Evolutionary conservation across 495 filamentous ascomycete genomes (phyloP).

Genomic region (Trichocladium antarcticum): DNA sequence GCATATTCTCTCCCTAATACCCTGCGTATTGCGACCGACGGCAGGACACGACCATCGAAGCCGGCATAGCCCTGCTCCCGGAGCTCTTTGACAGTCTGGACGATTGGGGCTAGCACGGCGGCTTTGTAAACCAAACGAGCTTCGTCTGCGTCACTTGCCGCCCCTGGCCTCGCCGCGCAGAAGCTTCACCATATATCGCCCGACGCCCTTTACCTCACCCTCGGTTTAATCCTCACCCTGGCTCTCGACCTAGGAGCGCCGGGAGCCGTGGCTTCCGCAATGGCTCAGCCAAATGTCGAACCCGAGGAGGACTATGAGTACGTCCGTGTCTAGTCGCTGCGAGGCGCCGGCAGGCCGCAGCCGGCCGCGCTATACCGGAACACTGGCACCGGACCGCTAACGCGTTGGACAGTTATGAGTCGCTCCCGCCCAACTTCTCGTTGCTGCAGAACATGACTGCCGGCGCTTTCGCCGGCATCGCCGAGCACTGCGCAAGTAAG

Average conservation of each 20-base stretch:
- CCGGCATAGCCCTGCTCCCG: neutral
- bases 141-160: slow-evolving; percentile 11
- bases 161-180: slow-evolving; percentile 4
- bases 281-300: slow-evolving; percentile 48
- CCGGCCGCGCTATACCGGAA: neutral
- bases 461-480: slow-evolving; percentile 93
- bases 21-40: neutral
- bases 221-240: slow-evolving; percentile 34
- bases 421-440: slow-evolving; percentile 49
- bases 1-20: neutral
- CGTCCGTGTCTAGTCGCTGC: slow-evolving; percentile 12
- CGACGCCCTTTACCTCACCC: slow-evolving; percentile 5
- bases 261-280: slow-evolving; percentile 44
- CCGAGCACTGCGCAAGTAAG: slow-evolving; percentile 50
- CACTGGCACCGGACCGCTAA: slow-evolving; percentile 1
- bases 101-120: neutral
- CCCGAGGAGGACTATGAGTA: slow-evolving; percentile 49
- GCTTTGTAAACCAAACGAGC: neutral
- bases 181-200: neutral
- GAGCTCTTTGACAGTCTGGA: neutral
- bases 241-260: slow-evolving; percentile 45
- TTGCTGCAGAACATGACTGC: slow-evolving; percentile 72
- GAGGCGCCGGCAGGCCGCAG: neutral
- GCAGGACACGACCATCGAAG: neutral
- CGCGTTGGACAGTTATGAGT: slow-evolving; percentile 40